These are phyloP conservation scores for Kuraishia hungarica DNA, from an alignment of 805 yeast genomes.

Conservation along the genomic window DNA sequence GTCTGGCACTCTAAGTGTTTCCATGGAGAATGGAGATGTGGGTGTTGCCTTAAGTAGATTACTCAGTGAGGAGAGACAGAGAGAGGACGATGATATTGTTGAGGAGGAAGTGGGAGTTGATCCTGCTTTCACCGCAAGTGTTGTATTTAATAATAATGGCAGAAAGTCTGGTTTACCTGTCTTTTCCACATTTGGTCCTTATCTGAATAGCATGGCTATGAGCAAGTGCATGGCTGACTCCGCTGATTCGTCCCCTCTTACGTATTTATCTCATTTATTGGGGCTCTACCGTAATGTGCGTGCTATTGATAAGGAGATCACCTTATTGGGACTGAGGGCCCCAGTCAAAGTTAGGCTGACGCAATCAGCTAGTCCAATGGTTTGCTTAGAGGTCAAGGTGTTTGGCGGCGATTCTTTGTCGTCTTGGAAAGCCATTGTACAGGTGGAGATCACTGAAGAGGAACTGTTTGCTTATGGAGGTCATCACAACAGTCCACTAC, in stretches of 20 bases:
- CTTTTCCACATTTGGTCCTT: not conserved
- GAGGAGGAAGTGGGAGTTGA: no score
- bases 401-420: not conserved
- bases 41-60: not conserved
- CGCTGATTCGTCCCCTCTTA: not conserved
- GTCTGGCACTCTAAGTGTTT: not conserved
- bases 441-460: not conserved
- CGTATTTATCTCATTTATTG: not conserved
- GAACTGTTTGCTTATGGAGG: not conserved
- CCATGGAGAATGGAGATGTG: not conserved
- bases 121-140: not conserved
- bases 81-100: not conserved
- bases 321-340: not conserved
- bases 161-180: not conserved
- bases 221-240: not conserved
- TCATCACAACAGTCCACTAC: not conserved
- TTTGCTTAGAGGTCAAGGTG: not conserved
- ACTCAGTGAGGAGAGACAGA: no score
- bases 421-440: not conserved
- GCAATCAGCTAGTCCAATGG: not conserved
- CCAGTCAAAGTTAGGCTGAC: not conserved
- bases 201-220: not conserved
- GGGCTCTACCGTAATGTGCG: not conserved
- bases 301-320: not conserved
- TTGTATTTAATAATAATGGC: not conserved